Evolutionary conservation across 2,329 filamentous ascomycete genomes (phyloP).

Genomic region (Colletotrichum tropicale): DNA sequence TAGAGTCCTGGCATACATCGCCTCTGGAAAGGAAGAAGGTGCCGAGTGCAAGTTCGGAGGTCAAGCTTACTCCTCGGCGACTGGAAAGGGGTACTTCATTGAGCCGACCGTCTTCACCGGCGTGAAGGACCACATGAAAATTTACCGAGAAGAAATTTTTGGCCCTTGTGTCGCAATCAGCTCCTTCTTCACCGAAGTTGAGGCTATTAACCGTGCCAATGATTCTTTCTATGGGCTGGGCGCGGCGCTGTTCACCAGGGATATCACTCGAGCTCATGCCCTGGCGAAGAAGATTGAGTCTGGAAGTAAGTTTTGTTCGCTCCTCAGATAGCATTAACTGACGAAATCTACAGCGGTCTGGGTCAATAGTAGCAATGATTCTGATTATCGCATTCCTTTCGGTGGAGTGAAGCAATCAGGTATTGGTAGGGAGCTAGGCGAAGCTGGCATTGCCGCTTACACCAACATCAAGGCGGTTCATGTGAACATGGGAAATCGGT

Average conservation of each 20-base stretch:
- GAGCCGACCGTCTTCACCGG: neutral
- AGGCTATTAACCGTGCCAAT: neutral
- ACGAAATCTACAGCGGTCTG: neutral
- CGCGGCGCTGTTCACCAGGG: neutral
- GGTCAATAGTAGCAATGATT: neutral
- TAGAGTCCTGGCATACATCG: neutral
- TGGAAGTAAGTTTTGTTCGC: neutral
- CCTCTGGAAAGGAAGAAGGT: neutral
- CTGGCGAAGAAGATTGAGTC: neutral
- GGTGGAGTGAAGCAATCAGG: neutral
- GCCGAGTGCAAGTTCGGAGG: neutral
- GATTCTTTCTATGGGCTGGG: neutral
- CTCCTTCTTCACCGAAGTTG: neutral
- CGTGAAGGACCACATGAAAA: neutral
- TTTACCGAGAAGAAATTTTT: neutral
- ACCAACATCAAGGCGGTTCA: neutral
- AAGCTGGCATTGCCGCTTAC: neutral
- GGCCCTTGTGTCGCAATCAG: neutral
- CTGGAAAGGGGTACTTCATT: neutral
- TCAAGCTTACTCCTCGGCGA: neutral
- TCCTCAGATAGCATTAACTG: neutral
- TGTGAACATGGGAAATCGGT: neutral
- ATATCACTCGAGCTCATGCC: neutral
- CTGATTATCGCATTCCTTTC: neutral
- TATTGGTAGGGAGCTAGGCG: neutral